phyloP scores from a whole-genome alignment of 2,329 filamentous ascomycete genomes.

The Ambrosiella xylebori region DNA sequence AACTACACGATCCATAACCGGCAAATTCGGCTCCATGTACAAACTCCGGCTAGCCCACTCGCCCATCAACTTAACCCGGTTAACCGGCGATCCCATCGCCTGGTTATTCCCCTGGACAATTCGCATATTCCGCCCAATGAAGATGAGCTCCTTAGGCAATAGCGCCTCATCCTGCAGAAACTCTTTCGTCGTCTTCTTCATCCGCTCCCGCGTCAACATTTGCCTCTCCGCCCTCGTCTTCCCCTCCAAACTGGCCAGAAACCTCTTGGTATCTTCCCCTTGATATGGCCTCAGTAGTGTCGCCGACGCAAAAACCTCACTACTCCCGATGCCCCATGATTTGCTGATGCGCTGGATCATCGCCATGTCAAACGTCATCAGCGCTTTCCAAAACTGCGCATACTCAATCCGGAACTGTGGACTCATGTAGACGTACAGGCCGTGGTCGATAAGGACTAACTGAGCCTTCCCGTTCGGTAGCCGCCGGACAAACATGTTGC shows the following conservation, averaged over 20 bases:
- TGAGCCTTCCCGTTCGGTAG: conserved; percentile 68
- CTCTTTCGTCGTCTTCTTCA: conserved; percentile 50
- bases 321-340: conserved; percentile 66
- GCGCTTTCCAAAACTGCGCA: conserved; percentile 76
- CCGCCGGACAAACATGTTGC: conserved; percentile 90
- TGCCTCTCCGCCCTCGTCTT: conserved; percentile 52
- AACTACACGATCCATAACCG: conserved; percentile 40
- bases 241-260: conserved; percentile 47
- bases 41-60: conserved; percentile 74
- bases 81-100: conserved; percentile 74
- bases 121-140: conserved; percentile 78
- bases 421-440: conserved; percentile 83
- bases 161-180: conserved; percentile 73
- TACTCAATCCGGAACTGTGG: conserved; percentile 75
- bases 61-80: conserved; percentile 85
- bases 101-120: conserved; percentile 92
- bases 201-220: conserved; percentile 74
- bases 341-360: conserved; percentile 56
- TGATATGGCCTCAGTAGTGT: conserved; percentile 83
- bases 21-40: conserved; percentile 54
- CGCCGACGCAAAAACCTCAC: conserved; percentile 80
- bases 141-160: conserved; percentile 80
- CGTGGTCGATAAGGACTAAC: conserved; percentile 91
- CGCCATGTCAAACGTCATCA: conserved; percentile 83
- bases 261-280: conserved; percentile 54